Conservation (phyloP, 257 asterid genomes). For the Thymus mandschuricus region DNA sequence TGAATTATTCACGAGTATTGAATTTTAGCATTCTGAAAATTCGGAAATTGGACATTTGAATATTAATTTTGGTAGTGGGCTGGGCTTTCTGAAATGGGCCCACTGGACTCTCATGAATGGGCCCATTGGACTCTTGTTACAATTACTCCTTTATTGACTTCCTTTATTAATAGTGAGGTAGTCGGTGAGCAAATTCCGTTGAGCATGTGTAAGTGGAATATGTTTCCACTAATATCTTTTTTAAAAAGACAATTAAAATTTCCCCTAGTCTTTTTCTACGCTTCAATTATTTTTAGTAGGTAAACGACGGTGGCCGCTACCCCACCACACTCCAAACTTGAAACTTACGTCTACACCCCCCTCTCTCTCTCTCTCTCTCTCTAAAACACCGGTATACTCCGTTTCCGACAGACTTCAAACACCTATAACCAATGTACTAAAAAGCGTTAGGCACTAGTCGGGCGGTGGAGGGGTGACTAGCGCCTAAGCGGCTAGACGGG, state of each 20-base stretch:
- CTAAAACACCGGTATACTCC: no score
- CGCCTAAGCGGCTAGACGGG: no score
- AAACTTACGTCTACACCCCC: no score
- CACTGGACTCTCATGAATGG: not conserved
- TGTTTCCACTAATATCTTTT: slow-evolving; percentile 26
- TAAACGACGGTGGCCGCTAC: slow-evolving; percentile 23
- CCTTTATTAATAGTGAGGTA: not conserved
- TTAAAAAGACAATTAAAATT: slow-evolving; percentile 24
- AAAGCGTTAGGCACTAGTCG: no score
- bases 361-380: no score
- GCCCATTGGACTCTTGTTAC: no score
- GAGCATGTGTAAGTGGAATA: slow-evolving; percentile 22
- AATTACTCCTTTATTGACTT: no score
- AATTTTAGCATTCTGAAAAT: no score
- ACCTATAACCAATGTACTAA: no score
- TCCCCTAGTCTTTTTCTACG: slow-evolving; percentile 28
- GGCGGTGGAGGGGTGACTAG: no score
- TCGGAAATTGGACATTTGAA: not conserved
- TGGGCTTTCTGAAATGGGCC: not conserved
- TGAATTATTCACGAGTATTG: no score
- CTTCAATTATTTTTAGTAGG: slow-evolving; percentile 31
- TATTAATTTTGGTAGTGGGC: not conserved
- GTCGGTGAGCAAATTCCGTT: not conserved
- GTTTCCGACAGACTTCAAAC: no score
- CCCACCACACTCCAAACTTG: not conserved